Conservation (phyloP, 495 filamentous ascomycete species). For the Sordaria brevicollis region DNA sequence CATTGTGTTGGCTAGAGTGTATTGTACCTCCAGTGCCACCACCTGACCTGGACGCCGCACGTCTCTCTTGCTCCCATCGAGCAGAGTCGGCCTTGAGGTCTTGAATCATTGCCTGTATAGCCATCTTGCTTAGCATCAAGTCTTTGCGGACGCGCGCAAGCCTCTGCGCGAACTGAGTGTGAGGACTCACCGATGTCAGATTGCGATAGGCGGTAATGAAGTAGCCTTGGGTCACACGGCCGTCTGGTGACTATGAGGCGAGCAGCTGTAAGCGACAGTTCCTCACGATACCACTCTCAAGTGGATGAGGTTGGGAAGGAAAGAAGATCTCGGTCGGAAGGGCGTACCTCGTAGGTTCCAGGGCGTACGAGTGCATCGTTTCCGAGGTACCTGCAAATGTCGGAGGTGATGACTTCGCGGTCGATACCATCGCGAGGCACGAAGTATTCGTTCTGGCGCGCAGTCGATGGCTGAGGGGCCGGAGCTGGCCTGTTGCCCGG, state of each 20-base stretch:
- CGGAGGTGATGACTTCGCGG: constrained; percentile 86
- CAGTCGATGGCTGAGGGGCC: constrained; percentile 30
- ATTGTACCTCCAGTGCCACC: constrained; percentile 47
- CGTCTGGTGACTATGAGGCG: constrained; percentile 31
- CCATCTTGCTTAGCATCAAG: constrained; percentile 2
- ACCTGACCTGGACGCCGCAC: constrained; percentile 32
- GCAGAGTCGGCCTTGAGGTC: constrained; percentile 75
- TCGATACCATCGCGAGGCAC: constrained; percentile 83
- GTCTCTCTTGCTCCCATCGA: constrained; percentile 67
- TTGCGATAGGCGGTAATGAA: constrained; percentile 84
- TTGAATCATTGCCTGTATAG: constrained; percentile 68
- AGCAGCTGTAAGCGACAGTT: constrained; percentile 7
- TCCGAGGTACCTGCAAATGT: constrained; percentile 89
- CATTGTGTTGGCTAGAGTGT: constrained; percentile 42
- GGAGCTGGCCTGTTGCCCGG: constrained; percentile 27
- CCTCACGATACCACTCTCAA: background rate
- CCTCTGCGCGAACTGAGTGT: constrained; percentile 8
- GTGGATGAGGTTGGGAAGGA: constrained; percentile 6
- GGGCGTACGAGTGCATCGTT: constrained; percentile 85
- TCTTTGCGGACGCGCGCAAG: background rate
- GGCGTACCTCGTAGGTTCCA: constrained; percentile 66
- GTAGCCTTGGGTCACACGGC: constrained; percentile 57
- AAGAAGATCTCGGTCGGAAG: background rate
- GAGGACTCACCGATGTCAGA: constrained; percentile 64
- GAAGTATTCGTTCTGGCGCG: constrained; percentile 75